phyloP scores from a whole-genome alignment of 2,329 filamentous ascomycete species.

The Fusarium haematococcum region DNA sequence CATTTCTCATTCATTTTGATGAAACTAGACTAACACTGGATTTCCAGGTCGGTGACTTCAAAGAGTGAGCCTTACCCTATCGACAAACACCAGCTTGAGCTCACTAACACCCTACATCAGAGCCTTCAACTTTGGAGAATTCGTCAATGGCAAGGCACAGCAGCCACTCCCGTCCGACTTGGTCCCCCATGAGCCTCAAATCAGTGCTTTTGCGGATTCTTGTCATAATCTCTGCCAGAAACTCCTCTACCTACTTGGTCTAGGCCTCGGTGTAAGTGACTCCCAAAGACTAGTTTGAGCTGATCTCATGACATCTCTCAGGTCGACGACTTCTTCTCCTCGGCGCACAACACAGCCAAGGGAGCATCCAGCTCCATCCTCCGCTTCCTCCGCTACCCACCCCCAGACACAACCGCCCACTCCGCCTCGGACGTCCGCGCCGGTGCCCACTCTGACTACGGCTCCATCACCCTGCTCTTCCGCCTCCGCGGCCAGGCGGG shows the following conservation, averaged over 20 bases:
- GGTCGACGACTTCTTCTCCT: slow-evolving; percentile 66
- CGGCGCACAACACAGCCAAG: slow-evolving; percentile 59
- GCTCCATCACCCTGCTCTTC: slow-evolving; percentile 80
- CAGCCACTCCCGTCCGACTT: slow-evolving; percentile 82
- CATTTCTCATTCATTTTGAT: not conserved
- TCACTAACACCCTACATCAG: slow-evolving; percentile 56
- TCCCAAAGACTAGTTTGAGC: slow-evolving; percentile 1
- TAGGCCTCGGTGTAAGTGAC: slow-evolving; percentile 73
- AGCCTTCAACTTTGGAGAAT: slow-evolving; percentile 92
- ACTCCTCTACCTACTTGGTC: slow-evolving; percentile 81
- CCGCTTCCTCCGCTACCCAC: slow-evolving; percentile 80
- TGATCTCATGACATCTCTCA: slow-evolving; percentile 32
- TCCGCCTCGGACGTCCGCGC: slow-evolving; percentile 77
- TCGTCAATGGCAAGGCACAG: slow-evolving; percentile 73
- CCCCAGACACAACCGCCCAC: slow-evolving; percentile 58
- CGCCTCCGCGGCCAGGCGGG: slow-evolving; percentile 87
- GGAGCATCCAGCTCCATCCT: slow-evolving; percentile 70
- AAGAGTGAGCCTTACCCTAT: slow-evolving; percentile 71
- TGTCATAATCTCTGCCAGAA: slow-evolving; percentile 80
- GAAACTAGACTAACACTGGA: not conserved
- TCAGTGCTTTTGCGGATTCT: slow-evolving; percentile 74
- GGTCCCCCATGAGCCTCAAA: slow-evolving; percentile 65
- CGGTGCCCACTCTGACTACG: slow-evolving; percentile 93
- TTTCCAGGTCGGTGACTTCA: slow-evolving; percentile 80
- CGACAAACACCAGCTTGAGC: not conserved